Evolutionary conservation across 176 grass and related monocot genomes (phyloP).

Genomic region (Eragrostis curvula): DNA sequence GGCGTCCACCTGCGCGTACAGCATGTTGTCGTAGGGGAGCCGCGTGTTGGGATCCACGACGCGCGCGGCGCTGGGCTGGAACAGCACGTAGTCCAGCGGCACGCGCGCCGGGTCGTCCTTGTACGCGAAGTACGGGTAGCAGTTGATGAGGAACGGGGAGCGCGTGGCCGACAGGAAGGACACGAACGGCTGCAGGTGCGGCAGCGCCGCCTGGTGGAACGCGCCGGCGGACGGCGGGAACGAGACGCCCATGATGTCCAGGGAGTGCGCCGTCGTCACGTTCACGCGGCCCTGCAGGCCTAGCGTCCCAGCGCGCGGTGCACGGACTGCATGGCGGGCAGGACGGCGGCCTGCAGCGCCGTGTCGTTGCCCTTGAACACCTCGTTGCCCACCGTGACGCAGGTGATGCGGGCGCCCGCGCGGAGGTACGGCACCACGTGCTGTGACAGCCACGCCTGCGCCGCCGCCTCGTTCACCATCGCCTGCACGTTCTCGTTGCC

Average conservation of each 20-base stretch:
- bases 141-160: conserved; percentile 76
- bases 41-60: conserved; percentile 48
- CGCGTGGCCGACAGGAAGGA: conserved; percentile 55
- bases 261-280: conserved; percentile 69
- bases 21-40: conserved; percentile 81
- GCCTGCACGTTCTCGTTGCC: conserved; percentile 58
- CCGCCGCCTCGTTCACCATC: conserved; percentile 44
- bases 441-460: conserved; percentile 63
- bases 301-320: conserved; percentile 47
- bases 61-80: conserved; percentile 52
- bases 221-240: conserved; percentile 73
- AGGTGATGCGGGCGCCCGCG: conserved; percentile 59
- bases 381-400: conserved; percentile 82
- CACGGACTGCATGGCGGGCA: conserved; percentile 69
- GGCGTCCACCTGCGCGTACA: conserved; percentile 88
- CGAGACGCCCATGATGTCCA: conserved; percentile 66
- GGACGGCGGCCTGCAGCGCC: conserved; percentile 42
- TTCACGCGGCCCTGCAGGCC: conserved; percentile 58
- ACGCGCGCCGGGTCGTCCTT: conserved; percentile 55
- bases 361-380: conserved; percentile 61
- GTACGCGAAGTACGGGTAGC: conserved; percentile 84
- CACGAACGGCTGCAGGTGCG: conserved; percentile 61
- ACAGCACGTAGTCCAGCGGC: conserved; percentile 70
- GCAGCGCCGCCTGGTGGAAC: conserved; percentile 35
- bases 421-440: conserved; percentile 57